Evolutionary conservation across 768 basidiomycete species (phyloP), one percentile per base, ranked within the genome.

Genomic region (Boletus tylopilopsis): DNA sequence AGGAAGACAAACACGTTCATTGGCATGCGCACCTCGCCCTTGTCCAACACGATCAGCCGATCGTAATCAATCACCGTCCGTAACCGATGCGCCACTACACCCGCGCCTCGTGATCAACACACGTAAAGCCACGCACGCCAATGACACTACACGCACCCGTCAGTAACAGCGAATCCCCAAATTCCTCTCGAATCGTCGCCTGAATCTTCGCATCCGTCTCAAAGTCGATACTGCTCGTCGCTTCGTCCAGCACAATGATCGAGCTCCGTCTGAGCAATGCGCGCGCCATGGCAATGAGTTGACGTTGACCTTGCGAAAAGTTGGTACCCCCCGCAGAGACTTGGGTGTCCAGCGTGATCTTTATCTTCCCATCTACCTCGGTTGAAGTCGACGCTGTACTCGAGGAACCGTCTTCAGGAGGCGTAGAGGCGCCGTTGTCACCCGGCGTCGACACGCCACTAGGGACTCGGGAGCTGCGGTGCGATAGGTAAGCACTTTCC

Each of bases 191-290:
- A 40, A 96, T 94, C 1, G 92, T 87, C 25, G 80, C 74, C 63
- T 95, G 93, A 48, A 95, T 95, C 70, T 92, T 93, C 8, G 87
- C 79, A 59, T 94, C 94, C 35, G 93, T 92, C 12, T 81, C 84
- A 58, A 92, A 87, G 62, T 91, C 88, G 49, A 92, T 90, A 59
- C 87, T 89, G 51, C 86, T 89, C 7, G 89, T 91, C 13, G 90
- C 90, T 58, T 91, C 89, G 54, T 90, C 90, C 33, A 91, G 71
- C 15, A 92, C 78, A 43, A 92, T 83, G 55, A 92, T 80, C 12
- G 82, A 70, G 60, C 83, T 88, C 7, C 80, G 76, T 16, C 87
- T 73, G 25, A 91, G 72, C 19, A 92, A 71, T 0, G 90, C 89
- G 6, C 90, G 78, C 0, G 90, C 90, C 85, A 92, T 86, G 1